Evolutionary conservation across 2,329 filamentous ascomycete species (phyloP).

Genomic region (Pyrenophora seminiperda): DNA sequence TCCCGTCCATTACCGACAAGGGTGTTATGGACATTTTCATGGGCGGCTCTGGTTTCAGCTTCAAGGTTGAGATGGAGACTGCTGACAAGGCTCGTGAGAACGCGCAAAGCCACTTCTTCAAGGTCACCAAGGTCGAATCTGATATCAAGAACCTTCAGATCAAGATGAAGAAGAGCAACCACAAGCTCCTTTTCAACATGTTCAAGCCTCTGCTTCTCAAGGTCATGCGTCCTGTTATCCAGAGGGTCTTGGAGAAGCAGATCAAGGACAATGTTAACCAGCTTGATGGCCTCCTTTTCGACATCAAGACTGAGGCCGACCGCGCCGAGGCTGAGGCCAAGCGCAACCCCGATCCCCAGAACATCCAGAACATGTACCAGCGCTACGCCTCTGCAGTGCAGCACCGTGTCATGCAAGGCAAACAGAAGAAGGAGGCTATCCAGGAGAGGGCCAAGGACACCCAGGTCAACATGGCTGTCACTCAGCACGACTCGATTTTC

Average conservation of each 20-base stretch:
- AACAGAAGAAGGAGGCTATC: conserved; percentile 72
- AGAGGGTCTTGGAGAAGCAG: conserved; percentile 87
- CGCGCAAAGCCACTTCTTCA: conserved; percentile 86
- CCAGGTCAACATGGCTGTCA: conserved; percentile 81
- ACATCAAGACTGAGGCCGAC: conserved; percentile 83
- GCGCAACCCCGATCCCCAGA: conserved; percentile 68
- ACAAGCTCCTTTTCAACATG: conserved; percentile 85
- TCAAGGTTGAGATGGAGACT: conserved; percentile 87
- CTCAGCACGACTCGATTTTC: conserved; percentile 90
- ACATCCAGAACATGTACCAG: conserved; percentile 81
- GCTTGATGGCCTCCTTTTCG: conserved; percentile 72
- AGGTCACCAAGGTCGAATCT: conserved; percentile 86
- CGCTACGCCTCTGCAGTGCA: conserved; percentile 80
- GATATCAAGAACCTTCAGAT: conserved; percentile 81
- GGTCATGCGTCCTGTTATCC: conserved; percentile 79
- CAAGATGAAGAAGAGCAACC: conserved; percentile 91
- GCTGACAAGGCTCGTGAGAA: conserved; percentile 62
- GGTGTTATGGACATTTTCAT: conserved; percentile 89
- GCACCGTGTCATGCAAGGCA: conserved; percentile 73
- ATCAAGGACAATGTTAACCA: conserved; percentile 82
- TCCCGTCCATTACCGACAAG: conserved; percentile 83
- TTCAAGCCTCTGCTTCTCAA: conserved; percentile 88
- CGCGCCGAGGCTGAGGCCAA: conserved; percentile 69
- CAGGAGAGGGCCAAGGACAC: conserved; percentile 62
- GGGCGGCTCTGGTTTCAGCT: conserved; percentile 84